Evolutionary conservation across 2,329 filamentous ascomycete genomes (phyloP).

Genomic region (Penicillium capsulatum): DNA sequence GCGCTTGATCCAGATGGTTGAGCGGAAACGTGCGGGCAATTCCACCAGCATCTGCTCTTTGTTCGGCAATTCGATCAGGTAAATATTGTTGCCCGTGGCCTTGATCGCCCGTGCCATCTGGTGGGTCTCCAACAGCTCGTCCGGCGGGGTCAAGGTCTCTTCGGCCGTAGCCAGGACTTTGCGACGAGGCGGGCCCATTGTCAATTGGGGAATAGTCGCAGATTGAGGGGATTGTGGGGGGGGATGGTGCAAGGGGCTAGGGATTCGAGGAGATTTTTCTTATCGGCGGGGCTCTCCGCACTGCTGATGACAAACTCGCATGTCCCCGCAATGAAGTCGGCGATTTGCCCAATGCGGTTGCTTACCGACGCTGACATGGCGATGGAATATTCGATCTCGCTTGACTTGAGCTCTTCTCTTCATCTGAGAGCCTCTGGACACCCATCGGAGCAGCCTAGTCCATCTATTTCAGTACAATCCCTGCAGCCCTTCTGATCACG

Average conservation of each 20-base stretch:
- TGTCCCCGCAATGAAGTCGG: background rate
- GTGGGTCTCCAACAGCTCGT: slow-evolving; percentile 48
- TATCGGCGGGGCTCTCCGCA: slow-evolving; percentile 18
- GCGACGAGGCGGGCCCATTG: slow-evolving; percentile 71
- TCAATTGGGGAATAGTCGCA: background rate
- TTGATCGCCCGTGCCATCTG: slow-evolving; percentile 73
- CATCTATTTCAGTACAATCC: no score
- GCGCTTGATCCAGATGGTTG: slow-evolving; percentile 88
- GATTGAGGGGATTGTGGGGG: no score
- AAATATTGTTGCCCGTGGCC: slow-evolving; percentile 84
- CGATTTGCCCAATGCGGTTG: background rate
- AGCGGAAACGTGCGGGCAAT: slow-evolving; percentile 79
- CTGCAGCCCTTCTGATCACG: no score
- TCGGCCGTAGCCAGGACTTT: slow-evolving; percentile 73
- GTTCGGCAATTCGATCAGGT: slow-evolving; percentile 69
- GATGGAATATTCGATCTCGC: no score
- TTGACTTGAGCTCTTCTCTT: no score
- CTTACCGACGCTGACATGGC: no score
- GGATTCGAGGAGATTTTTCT: slow-evolving; percentile 16
- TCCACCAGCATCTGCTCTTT: slow-evolving; percentile 68
- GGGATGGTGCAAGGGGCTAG: background rate
- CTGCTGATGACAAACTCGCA: slow-evolving; percentile 8
- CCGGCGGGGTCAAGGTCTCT: slow-evolving; percentile 61
- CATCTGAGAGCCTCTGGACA: no score
- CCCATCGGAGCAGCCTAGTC: no score